These are phyloP conservation scores for Calocybe gangraenosa DNA, from an alignment of 768 basidiomycete genomes.

Conservation along the genomic window DNA sequence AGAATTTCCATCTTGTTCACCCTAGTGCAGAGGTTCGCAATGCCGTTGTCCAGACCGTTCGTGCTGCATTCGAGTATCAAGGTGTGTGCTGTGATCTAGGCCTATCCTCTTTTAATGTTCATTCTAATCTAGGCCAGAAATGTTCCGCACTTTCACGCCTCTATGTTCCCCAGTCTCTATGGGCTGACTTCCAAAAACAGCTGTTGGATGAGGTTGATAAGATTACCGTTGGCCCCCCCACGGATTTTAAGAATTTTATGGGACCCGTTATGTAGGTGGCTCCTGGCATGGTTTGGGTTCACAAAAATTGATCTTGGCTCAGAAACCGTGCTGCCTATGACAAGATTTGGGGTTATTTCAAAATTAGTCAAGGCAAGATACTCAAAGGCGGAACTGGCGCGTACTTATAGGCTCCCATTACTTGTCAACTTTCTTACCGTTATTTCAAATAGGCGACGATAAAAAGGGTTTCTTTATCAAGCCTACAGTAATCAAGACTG, in stretches of 20 bases:
- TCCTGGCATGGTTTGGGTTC: neutral
- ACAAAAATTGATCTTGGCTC: neutral
- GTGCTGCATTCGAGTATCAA: conserved; percentile 95
- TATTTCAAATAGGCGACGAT: conserved; percentile 58
- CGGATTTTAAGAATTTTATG: conserved; percentile 83
- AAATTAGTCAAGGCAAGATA: conserved; percentile 84
- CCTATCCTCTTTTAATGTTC: neutral
- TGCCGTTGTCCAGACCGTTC: conserved; percentile 84
- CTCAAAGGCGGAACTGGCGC: conserved; percentile 79
- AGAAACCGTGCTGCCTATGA: conserved; percentile 88
- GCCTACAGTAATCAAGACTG: conserved; percentile 91
- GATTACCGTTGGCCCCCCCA: conserved; percentile 79
- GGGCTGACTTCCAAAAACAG: conserved; percentile 85
- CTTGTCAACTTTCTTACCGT: neutral
- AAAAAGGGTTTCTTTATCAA: conserved; percentile 92
- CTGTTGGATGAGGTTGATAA: conserved; percentile 71
- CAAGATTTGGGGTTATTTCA: conserved; percentile 80
- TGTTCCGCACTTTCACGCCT: conserved; percentile 91
- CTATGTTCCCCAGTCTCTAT: conserved; percentile 85
- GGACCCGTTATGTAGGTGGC: conserved; percentile 87
- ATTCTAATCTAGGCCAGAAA: conserved; percentile 70
- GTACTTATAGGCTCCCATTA: conserved; percentile 13
- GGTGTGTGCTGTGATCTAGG: conserved; percentile 36
- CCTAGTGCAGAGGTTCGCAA: conserved; percentile 81
- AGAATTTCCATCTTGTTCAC: conserved; percentile 97